Percentiles rank a stretch among this genome's conserved stretches.
Evolutionary conservation across 345 rosid genomes (phyloP).

Genomic region (Passiflora organensis): DNA sequence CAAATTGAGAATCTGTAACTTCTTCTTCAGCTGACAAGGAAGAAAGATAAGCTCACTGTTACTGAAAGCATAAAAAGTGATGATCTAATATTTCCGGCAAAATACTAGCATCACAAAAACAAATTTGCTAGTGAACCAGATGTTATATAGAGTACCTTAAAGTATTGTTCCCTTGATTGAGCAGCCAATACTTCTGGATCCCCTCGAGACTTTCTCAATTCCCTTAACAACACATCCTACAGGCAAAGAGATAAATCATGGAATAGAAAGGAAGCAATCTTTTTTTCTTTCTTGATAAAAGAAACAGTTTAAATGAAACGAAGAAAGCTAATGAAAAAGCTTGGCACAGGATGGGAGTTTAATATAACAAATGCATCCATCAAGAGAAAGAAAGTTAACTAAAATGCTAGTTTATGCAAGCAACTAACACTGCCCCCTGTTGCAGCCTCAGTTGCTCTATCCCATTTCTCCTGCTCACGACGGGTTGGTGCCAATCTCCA

Average conservation of each 20-base stretch:
- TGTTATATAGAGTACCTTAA: slow-evolving; percentile 41
- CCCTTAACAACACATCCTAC: slow-evolving; percentile 69
- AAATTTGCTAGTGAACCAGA: slow-evolving; percentile 5
- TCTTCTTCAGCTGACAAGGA: slow-evolving; percentile 55
- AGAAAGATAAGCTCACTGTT: not conserved
- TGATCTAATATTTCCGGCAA: not conserved
- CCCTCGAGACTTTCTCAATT: slow-evolving; percentile 57
- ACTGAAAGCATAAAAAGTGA: not conserved
- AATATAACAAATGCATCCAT: not conserved
- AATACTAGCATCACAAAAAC: not conserved
- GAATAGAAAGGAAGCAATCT: slow-evolving; percentile 8
- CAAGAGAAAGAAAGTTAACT: not conserved
- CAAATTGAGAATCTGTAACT: slow-evolving; percentile 63
- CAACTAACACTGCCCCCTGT: slow-evolving; percentile 77
- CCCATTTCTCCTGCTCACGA: slow-evolving; percentile 94
- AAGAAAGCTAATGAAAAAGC: not conserved
- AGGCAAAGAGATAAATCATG: slow-evolving; percentile 13
- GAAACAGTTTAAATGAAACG: not conserved
- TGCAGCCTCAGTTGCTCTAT: slow-evolving; percentile 79
- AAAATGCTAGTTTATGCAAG: slow-evolving; percentile 1
- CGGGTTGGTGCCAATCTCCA: slow-evolving; percentile 79
- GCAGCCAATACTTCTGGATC: slow-evolving; percentile 77
- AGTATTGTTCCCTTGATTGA: slow-evolving; percentile 67
- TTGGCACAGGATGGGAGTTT: not conserved
- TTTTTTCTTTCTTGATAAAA: not conserved